Base-by-base conservation (phyloP, 2,329 filamentous ascomycete species). In the Fusarium beomiforme region DNA sequence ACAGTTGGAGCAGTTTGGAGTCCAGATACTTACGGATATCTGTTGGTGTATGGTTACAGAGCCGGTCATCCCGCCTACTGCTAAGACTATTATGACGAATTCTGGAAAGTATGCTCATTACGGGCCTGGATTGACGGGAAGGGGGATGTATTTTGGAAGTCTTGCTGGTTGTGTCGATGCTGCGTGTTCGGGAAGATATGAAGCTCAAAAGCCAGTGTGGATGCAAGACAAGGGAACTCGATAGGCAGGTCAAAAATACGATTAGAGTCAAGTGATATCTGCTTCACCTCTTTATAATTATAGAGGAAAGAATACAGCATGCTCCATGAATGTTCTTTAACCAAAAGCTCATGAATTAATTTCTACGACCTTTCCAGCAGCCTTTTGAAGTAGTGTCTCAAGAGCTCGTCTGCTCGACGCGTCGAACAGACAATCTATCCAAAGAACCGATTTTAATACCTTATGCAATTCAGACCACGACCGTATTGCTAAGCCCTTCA, bases 71-170 rank as follows among this genome's bases (percentile, higher is more conserved):
- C 70, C 71, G 0, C 44, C 50, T 3, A 6, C 6, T 1, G 54
- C 66, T 6, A 63, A 29, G 23, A 42, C 46, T 3, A 72, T 70
- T 7, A 61, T 74, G 51, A 74, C 71, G 1, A 74, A 72, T 21
- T 74, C 71, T 13, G 69, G 69, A 2, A 74, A 74, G 31, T 74
- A 70, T 29, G 65, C 68, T 6, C 71, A 74, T 19, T 74, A 74
- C 34, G 71, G 71, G 0, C 71, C 66, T 0, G 71, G 69, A 0
- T 46, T 74, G 2, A 74, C 66, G 3, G 62, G 71, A 16, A 63
- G 69, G 23, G 55, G 43, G 1, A 77, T 77, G 37, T 64, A 70
- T 11, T 80, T 79, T 59, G 74, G 69, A 2, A 73, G 74, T 19
- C 42, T 78, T 17, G 71, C 59, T 34, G 57, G 21, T 1, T 79